A percentile compares a stretch with the other conserved stretches of the same genome.
Evolutionary conservation across 306 rosid species (phyloP).

Genomic region (Parietaria judaica): DNA sequence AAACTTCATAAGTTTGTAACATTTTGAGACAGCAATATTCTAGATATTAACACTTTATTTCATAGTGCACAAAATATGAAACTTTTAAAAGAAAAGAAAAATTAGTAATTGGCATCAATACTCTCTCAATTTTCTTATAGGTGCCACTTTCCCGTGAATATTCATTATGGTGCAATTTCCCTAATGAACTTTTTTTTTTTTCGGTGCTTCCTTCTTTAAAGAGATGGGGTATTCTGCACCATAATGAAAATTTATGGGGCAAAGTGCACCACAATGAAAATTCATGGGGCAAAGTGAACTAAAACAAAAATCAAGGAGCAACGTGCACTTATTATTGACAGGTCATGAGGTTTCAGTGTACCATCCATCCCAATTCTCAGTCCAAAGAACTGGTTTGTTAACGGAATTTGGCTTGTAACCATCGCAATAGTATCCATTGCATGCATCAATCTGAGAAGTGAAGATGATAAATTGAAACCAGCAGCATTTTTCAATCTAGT

Average conservation of each 20-base stretch:
- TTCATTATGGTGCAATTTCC: no score
- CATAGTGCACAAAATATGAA: neutral
- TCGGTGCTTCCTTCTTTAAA: no score
- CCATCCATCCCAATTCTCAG: constrained; percentile 99
- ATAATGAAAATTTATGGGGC: no score
- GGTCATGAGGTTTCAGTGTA: constrained; percentile 23
- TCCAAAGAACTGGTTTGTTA: constrained; percentile 69
- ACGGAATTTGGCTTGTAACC: constrained; percentile 79
- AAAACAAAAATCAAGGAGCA: no score
- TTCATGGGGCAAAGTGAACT: no score
- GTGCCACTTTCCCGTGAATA: no score
- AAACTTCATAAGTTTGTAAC: neutral
- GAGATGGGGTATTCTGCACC: no score
- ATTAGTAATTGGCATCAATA: neutral
- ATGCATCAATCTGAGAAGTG: constrained; percentile 64
- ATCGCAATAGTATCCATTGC: constrained; percentile 94
- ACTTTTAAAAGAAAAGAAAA: neutral
- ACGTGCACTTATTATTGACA: neutral
- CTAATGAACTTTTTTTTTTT: no score
- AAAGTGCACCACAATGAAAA: no score
- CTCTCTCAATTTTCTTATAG: no score
- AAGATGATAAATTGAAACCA: constrained; percentile 13
- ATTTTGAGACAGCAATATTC: neutral
- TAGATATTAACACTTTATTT: neutral
- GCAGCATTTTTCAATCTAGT: neutral